Percentiles rank a stretch among this genome's conserved stretches.
phyloP scores from a whole-genome alignment of 1,284 basidiomycete species.

The Cutaneotrichosporon daszewskae region DNA sequence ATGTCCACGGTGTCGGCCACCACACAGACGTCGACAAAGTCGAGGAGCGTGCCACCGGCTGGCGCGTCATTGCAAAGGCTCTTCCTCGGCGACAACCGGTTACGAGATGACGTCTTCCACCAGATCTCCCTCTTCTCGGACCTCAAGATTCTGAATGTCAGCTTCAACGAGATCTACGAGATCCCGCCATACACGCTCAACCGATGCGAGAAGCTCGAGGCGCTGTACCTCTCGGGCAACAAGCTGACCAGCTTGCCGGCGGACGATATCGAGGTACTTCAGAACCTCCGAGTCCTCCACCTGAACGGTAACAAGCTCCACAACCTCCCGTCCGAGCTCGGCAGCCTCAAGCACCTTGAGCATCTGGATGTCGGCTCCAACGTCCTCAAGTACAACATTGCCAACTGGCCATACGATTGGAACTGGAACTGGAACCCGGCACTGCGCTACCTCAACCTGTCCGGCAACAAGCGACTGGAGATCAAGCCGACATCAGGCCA shows the following conservation, averaged over 20 bases:
- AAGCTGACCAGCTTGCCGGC: constrained; percentile 82
- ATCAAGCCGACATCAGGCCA: constrained; percentile 63
- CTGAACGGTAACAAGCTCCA: constrained; percentile 92
- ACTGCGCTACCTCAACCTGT: constrained; percentile 82
- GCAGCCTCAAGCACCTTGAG: constrained; percentile 71
- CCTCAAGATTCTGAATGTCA: constrained; percentile 79
- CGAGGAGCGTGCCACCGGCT: constrained; percentile 15
- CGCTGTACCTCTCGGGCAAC: constrained; percentile 91
- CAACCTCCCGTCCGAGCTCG: constrained; percentile 84
- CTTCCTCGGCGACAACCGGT: constrained; percentile 82
- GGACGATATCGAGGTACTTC: constrained; percentile 71
- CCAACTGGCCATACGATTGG: constrained; percentile 99
- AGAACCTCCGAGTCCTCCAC: constrained; percentile 67
- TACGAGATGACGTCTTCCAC: constrained; percentile 76
- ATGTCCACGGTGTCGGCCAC: constrained; percentile 48
- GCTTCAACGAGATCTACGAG: constrained; percentile 93
- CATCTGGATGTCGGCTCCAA: constrained; percentile 94
- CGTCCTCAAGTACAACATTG: constrained; percentile 92
- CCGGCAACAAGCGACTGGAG: constrained; percentile 81
- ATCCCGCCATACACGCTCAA: constrained; percentile 72
- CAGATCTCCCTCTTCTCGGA: constrained; percentile 68
- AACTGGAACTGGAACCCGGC: constrained; percentile 99
- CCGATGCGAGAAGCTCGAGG: constrained; percentile 63
- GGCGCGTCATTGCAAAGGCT: constrained; percentile 50
- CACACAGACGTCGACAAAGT: constrained; percentile 52